These are phyloP conservation scores for Aechmea fasciata DNA, from an alignment of 176 grass and related monocot species.

Conservation along the genomic window DNA sequence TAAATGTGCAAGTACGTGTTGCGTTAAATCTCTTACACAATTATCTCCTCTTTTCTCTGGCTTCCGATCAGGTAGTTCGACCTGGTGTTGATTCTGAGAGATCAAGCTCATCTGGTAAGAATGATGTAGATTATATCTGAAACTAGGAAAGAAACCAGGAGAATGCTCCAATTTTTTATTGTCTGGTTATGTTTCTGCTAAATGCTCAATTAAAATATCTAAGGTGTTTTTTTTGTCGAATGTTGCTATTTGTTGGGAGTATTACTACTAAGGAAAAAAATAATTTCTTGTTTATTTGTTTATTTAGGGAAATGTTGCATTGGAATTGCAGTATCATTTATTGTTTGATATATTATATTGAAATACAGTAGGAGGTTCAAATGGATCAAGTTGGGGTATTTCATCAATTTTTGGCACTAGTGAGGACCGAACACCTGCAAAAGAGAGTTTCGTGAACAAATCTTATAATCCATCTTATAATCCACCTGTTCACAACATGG, in stretches of 20 bases:
- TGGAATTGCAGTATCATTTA: not conserved
- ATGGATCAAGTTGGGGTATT: conserved; percentile 59
- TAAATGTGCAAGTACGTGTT: not conserved
- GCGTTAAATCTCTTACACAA: not conserved
- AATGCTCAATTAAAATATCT: not conserved
- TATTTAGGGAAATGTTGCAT: not conserved
- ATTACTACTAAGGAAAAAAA: not conserved
- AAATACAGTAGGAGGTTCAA: conserved; percentile 40
- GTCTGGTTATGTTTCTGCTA: not conserved
- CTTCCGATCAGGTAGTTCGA: conserved; percentile 42
- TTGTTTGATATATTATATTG: conserved; percentile 14
- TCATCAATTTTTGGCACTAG: conserved; percentile 70
- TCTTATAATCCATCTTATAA: conserved; percentile 40
- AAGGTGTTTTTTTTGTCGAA: not conserved
- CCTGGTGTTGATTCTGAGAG: conserved; percentile 59
- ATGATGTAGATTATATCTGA: not conserved
- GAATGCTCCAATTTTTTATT: not conserved
- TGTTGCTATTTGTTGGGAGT: not conserved
- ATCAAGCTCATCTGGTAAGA: conserved; percentile 75
- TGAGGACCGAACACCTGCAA: conserved; percentile 55
- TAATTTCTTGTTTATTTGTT: not conserved
- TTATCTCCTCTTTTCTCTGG: not conserved
- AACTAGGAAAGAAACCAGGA: not conserved
- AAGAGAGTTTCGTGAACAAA: conserved; percentile 45
- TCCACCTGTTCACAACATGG: conserved; percentile 30